phyloP scores from a whole-genome alignment of 2,329 filamentous ascomycete species.

The Cladophialophora exuberans region DNA sequence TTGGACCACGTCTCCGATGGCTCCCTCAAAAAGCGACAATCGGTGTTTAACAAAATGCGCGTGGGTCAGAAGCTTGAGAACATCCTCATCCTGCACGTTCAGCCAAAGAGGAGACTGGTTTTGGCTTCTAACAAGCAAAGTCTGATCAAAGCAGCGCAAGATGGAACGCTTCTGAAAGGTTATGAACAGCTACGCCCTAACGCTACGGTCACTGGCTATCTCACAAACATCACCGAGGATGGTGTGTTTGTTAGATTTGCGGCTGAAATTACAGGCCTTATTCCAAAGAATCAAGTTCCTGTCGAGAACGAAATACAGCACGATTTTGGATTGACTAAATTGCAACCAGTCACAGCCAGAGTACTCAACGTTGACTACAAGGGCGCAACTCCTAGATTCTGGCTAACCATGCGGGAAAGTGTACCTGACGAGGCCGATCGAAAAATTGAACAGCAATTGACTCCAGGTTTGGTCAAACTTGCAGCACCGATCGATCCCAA shows the following conservation, averaged over 20 bases:
- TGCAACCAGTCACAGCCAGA: slow-evolving; percentile 74
- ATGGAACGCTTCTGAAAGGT: slow-evolving; percentile 69
- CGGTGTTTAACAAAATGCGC: slow-evolving; percentile 76
- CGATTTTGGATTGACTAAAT: slow-evolving; percentile 77
- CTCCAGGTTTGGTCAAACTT: slow-evolving; percentile 43
- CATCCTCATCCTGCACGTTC: slow-evolving; percentile 84
- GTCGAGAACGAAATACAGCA: slow-evolving; percentile 68
- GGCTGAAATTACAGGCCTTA: slow-evolving; percentile 72
- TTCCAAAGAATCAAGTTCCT: slow-evolving; percentile 78
- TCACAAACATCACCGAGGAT: slow-evolving; percentile 79
- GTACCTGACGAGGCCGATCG: slow-evolving; percentile 44
- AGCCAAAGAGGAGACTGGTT: slow-evolving; percentile 74
- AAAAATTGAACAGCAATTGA: slow-evolving; percentile 28
- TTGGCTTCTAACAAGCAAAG: slow-evolving; percentile 81
- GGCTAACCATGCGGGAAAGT: slow-evolving; percentile 61
- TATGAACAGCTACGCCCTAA: slow-evolving; percentile 75
- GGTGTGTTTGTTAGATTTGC: slow-evolving; percentile 90
- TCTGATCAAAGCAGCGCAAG: slow-evolving; percentile 73
- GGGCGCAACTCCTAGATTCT: slow-evolving; percentile 64
- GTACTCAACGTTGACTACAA: slow-evolving; percentile 73
- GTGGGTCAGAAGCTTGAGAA: slow-evolving; percentile 82
- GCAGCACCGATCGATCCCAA: slow-evolving; percentile 67
- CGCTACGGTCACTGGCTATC: slow-evolving; percentile 72
- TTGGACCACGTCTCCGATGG: slow-evolving; percentile 84
- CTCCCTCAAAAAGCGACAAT: slow-evolving; percentile 74